Evolutionary conservation across 257 asterid genomes (phyloP).

Genomic region (Coffea eugenioides): DNA sequence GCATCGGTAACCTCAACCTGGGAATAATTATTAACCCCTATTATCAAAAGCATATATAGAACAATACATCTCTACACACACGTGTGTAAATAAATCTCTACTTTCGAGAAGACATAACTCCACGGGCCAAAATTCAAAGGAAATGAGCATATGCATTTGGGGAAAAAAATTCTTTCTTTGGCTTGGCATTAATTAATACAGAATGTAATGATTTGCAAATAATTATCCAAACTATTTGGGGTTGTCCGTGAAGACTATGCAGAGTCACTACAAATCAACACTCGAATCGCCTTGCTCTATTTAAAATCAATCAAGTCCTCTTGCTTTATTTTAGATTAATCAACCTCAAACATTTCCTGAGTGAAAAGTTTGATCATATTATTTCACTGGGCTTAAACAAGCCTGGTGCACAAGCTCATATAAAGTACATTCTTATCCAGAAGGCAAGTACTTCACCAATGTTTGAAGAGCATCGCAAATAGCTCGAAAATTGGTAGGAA

Average conservation of each 20-base stretch:
- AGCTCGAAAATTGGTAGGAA: background rate
- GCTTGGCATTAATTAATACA: background rate
- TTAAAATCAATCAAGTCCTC: background rate
- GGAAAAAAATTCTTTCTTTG: background rate
- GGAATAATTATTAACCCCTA: slow-evolving; percentile 11
- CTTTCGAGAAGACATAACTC: background rate
- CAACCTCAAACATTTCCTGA: background rate
- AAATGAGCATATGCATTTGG: background rate
- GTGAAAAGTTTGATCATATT: background rate
- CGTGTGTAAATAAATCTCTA: background rate
- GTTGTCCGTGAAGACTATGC: no score
- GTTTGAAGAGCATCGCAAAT: background rate
- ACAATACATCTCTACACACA: background rate
- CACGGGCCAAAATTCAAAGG: background rate
- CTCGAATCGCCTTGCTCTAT: no score
- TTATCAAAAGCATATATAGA: background rate
- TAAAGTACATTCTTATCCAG: background rate
- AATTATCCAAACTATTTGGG: no score
- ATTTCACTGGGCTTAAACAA: background rate
- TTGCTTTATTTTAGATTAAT: background rate
- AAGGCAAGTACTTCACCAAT: background rate
- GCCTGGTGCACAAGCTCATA: background rate
- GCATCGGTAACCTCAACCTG: slow-evolving; percentile 94
- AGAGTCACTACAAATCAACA: background rate
- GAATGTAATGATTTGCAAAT: background rate